Percentiles rank a stretch among this genome's conserved stretches.
Evolutionary conservation across 176 grass and related monocot species (phyloP).

Genomic region (Bromus sterilis): DNA sequence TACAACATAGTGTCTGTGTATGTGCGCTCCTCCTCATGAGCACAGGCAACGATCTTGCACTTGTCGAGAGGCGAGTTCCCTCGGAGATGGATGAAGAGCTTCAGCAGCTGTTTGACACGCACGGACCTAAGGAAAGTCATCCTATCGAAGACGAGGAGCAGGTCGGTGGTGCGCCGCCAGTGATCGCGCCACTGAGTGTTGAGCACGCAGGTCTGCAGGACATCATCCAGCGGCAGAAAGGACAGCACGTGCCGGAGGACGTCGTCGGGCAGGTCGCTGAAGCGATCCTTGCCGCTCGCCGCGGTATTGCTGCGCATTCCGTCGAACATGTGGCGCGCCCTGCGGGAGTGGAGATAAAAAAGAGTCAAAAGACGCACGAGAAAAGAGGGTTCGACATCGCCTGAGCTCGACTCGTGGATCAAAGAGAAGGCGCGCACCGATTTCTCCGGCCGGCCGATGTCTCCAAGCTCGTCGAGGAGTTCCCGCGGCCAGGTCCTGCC

Average conservation of each 20-base stretch:
- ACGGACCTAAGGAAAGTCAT: too few species aligned
- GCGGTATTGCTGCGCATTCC: background rate
- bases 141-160: background rate
- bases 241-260: background rate
- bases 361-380: background rate
- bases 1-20: background rate
- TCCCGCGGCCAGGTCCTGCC: too few species aligned
- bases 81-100: background rate
- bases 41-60: background rate
- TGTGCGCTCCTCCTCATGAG: background rate
- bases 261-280: background rate
- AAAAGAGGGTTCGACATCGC: background rate
- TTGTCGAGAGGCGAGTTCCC: background rate
- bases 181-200: background rate
- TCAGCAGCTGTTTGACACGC: background rate
- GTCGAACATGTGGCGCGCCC: background rate
- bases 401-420: too few species aligned
- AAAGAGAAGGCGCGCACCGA: too few species aligned
- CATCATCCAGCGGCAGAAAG: rapidly evolving
- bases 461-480: too few species aligned
- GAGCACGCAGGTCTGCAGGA: background rate
- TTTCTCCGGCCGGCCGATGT: too few species aligned
- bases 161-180: background rate
- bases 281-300: background rate
- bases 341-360: background rate